These are phyloP conservation scores for Ascosphaera apis DNA, from an alignment of 2,329 filamentous ascomycete genomes.

Conservation along the genomic window DNA sequence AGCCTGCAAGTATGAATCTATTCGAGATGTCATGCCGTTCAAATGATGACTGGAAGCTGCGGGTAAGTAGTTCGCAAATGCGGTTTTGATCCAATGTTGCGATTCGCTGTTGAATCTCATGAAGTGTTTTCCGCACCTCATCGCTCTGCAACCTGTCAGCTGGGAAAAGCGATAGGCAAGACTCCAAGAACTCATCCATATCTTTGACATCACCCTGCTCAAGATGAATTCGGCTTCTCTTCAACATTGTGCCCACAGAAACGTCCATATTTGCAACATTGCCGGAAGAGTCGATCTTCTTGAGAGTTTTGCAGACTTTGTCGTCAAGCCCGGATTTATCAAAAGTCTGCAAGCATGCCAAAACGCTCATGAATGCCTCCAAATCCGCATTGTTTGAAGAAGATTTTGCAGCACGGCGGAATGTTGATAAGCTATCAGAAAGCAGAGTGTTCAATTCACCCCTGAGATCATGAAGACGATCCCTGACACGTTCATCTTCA, in stretches of 20 bases:
- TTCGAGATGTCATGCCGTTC: constrained; percentile 11
- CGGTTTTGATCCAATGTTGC: constrained; percentile 12
- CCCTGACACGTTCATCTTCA: neutral
- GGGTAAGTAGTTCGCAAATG: constrained; percentile 11
- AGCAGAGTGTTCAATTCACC: neutral
- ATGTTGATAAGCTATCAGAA: neutral
- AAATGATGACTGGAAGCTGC: constrained; percentile 12
- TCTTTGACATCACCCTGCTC: constrained; percentile 10
- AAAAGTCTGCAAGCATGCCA: constrained; percentile 18
- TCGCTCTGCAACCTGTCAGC: constrained; percentile 16
- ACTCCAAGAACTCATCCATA: constrained; percentile 7
- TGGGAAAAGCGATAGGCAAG: constrained; percentile 14
- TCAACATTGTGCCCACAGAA: neutral
- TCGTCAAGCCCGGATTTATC: constrained; percentile 15
- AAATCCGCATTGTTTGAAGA: constrained; percentile 12
- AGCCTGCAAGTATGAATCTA: constrained; percentile 15
- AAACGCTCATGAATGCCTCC: constrained; percentile 14
- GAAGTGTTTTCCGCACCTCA: constrained; percentile 16
- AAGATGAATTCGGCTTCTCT: constrained; percentile 4
- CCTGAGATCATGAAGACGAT: neutral
- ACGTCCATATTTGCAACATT: neutral
- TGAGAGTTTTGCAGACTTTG: constrained; percentile 15
- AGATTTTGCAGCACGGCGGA: neutral
- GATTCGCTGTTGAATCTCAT: constrained; percentile 14
- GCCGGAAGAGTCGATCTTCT: constrained; percentile 11